phyloP scores from a whole-genome alignment of 2,329 filamentous ascomycete genomes.

The Aspergillus pseudoglaucus region DNA sequence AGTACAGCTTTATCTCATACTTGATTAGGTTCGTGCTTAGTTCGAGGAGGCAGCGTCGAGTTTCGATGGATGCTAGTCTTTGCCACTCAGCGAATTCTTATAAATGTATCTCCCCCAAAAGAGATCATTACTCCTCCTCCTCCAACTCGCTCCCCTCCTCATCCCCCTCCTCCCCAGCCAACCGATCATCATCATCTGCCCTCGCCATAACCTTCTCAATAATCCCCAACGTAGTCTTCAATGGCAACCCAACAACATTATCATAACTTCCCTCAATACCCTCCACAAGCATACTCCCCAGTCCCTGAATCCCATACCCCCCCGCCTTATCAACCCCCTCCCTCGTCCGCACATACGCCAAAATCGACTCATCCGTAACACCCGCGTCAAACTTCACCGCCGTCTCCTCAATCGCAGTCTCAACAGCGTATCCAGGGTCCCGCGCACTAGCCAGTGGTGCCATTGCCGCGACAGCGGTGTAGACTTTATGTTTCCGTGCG shows the following conservation, averaged over 20 bases:
- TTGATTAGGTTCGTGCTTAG: too few relatives aligned
- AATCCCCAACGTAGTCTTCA: constrained; percentile 68
- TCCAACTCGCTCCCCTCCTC: constrained; percentile 29
- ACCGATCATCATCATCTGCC: constrained; percentile 58
- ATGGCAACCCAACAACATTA: constrained; percentile 87
- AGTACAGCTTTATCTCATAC: too few relatives aligned
- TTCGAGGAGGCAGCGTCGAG: too few relatives aligned
- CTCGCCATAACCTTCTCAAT: constrained; percentile 83
- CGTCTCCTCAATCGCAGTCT: constrained; percentile 82
- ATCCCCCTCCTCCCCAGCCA: constrained; percentile 26
- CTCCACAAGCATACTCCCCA: constrained; percentile 80
- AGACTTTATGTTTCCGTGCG: constrained; percentile 69
- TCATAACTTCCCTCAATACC: constrained; percentile 84
- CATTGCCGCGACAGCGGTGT: constrained; percentile 79
- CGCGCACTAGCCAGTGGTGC: constrained; percentile 72
- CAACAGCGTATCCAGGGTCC: constrained; percentile 78
- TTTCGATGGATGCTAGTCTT: too few relatives aligned
- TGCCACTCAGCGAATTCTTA: too few relatives aligned
- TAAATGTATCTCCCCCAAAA: not conserved
- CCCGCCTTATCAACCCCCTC: constrained; percentile 96
- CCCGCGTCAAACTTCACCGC: constrained; percentile 75
- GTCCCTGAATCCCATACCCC: constrained; percentile 87
- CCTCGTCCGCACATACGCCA: constrained; percentile 61
- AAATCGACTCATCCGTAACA: constrained; percentile 73
- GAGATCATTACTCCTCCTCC: constrained; percentile 31